These are phyloP conservation scores for Leucoagaricus sp. DNA, from an alignment of 1,284 basidiomycete genomes.

Conservation along the genomic window DNA sequence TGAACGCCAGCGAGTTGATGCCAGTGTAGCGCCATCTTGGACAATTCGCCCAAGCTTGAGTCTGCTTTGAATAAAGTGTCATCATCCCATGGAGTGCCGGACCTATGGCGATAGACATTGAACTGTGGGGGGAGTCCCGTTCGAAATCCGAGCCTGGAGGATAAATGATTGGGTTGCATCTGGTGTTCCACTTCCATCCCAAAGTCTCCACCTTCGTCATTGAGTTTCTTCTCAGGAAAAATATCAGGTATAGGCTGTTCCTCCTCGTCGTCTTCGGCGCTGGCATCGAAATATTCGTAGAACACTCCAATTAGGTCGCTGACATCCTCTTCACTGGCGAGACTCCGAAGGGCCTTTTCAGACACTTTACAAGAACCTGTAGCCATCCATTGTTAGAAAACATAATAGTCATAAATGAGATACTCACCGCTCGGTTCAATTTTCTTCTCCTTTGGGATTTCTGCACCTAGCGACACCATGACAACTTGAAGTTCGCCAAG, in stretches of 20 bases:
- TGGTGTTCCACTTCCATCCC: background rate
- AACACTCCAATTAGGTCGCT: background rate
- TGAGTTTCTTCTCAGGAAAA: background rate
- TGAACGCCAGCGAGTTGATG: conserved; percentile 33
- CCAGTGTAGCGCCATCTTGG: conserved; percentile 23
- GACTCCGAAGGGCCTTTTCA: background rate
- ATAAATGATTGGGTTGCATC: background rate
- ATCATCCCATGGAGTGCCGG: conserved; percentile 10
- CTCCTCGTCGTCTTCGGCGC: background rate
- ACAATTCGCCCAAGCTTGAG: background rate
- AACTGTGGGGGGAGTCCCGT: conserved; percentile 5
- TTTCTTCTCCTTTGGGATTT: background rate
- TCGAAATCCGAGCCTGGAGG: conserved; percentile 2
- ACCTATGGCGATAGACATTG: conserved; percentile 5
- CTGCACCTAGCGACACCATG: background rate
- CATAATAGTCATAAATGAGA: background rate
- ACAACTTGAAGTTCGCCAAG: background rate
- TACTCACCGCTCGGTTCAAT: background rate
- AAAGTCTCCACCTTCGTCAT: background rate
- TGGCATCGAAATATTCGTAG: conserved; percentile 1
- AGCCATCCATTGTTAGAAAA: background rate
- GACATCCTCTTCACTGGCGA: conserved; percentile 2
- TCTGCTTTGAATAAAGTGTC: background rate
- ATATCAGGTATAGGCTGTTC: background rate
- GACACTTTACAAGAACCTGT: background rate